Conservation (phyloP, 352 stramenopile genomes). For the Phytophthora multivora region DNA sequence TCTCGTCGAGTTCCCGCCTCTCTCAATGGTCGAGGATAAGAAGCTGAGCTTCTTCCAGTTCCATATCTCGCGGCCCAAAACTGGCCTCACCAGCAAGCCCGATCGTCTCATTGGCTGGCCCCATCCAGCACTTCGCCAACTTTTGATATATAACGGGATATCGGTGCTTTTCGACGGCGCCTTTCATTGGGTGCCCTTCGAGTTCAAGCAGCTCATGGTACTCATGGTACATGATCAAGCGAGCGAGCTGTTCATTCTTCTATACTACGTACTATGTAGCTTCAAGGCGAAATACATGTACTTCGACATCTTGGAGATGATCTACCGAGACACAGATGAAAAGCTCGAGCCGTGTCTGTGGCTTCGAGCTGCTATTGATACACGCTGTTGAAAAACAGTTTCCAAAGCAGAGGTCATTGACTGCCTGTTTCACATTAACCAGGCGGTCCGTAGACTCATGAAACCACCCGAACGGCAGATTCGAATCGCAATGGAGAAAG, state of each 20-base stretch:
- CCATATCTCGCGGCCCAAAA: background rate
- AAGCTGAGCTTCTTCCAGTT: conserved; percentile 5
- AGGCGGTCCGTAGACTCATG: conserved; percentile 2
- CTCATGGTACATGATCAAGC: conserved; percentile 11
- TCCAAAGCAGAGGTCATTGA: conserved; percentile 1
- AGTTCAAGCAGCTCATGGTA: conserved; percentile 6
- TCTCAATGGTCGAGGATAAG: conserved; percentile 4
- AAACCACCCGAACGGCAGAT: background rate
- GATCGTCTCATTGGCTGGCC: background rate
- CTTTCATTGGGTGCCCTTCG: background rate
- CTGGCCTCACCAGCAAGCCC: background rate
- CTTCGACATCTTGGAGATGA: background rate
- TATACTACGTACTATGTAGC: conserved; percentile 2
- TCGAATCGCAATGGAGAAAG: conserved; percentile 1
- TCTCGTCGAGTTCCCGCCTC: background rate
- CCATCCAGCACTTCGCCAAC: background rate
- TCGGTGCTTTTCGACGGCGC: conserved; percentile 5
- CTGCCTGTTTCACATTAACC: conserved; percentile 1
- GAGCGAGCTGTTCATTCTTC: conserved; percentile 3
- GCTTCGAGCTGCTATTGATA: background rate
- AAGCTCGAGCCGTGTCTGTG: background rate
- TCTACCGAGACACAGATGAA: background rate
- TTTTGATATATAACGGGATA: conserved; percentile 10
- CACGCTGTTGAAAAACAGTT: background rate
- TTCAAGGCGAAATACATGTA: conserved; percentile 3